Base-by-base conservation (phyloP, 2,329 filamentous ascomycete genomes). In the Sclerotinia minor region DNA sequence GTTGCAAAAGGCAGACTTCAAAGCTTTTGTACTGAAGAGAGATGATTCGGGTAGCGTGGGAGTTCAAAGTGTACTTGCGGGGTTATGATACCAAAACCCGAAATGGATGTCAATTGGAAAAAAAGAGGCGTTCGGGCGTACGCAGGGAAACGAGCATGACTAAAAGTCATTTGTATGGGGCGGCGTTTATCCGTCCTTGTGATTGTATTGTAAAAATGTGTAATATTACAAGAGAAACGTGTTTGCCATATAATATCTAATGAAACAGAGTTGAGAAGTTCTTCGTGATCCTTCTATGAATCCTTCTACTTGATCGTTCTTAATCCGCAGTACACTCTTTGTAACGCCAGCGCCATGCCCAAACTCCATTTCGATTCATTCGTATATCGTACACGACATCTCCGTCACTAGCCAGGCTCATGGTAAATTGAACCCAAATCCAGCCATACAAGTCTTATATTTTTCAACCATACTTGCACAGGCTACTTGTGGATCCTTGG, bases 401-500 rank as follows among this genome's bases (percentile, higher is more conserved):
- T 24, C 45, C 58, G 44, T 47, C 55, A 52, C 47, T 47, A n/a
- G n/a, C n/a, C n/a, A n/a, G 32, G 8, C 44, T 53, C 19, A 77
- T 55, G 76, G 76, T 59, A 78, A 71, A 79, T 92, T 90, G 83
- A 96, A 99, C 21, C 95, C 95, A 76, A 91, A 98, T 15, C 92
- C 91, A 68, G 89, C 88, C 95, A 99, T 98, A 80, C 95, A 99
- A 73, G 81, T 87, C 81, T 88, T 89, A 83, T 99, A 99, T 77
- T 92, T 88, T 38, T 92, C 87, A 71, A 99, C 91, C 71, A 92
- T 85, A 63, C 89, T 85, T 79, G 89, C 85, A 84, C 95, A 99
- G 76, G 96, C 93, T 76, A 87, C 85, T 75, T 92, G 86, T 50
- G 95, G 92, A 77, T 97, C 90, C 76, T 89, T 85, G 70, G 91